Conservation (phyloP, 768 basidiomycete species). For the Russula brevipes region DNA sequence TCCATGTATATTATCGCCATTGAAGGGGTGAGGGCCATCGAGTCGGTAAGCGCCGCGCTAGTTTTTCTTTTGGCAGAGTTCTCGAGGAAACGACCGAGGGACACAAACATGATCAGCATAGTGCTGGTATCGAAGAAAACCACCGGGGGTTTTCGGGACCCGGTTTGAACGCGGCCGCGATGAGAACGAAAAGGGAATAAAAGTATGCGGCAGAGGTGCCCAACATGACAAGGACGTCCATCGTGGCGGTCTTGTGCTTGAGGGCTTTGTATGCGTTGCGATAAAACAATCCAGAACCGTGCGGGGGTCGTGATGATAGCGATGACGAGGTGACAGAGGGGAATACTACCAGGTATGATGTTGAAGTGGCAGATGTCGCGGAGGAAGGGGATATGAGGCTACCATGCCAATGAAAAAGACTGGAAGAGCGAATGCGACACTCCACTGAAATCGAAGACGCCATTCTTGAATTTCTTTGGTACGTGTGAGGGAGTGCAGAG, state of each 20-base stretch:
- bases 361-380: conserved; percentile 45
- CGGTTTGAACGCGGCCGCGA: conserved; percentile 57
- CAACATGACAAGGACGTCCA: conserved; percentile 96
- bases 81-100: conserved; percentile 91
- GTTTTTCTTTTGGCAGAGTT: conserved; percentile 97
- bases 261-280: conserved; percentile 84
- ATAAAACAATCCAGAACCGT: conserved; percentile 92
- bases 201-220: conserved; percentile 92
- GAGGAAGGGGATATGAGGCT: conserved; percentile 56
- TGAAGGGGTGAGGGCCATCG: conserved; percentile 91
- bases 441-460: conserved; percentile 70
- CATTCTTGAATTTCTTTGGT: conserved; percentile 92
- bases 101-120: conserved; percentile 98
- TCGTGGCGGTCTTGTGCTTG: conserved; percentile 81
- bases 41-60: conserved; percentile 90
- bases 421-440: conserved; percentile 75
- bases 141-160: conserved; percentile 69
- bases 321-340: conserved; percentile 75
- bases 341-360: conserved; percentile 59
- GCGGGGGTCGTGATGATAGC: conserved; percentile 80
- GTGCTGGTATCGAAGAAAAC: conserved; percentile 99
- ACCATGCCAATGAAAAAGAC: conserved; percentile 93
- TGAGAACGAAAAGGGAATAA: conserved; percentile 74
- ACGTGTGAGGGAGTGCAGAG: conserved; percentile 82
- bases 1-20: conserved; percentile 97